Base-by-base conservation (phyloP, 257 asterid species). In the Lantana camara region DNA sequence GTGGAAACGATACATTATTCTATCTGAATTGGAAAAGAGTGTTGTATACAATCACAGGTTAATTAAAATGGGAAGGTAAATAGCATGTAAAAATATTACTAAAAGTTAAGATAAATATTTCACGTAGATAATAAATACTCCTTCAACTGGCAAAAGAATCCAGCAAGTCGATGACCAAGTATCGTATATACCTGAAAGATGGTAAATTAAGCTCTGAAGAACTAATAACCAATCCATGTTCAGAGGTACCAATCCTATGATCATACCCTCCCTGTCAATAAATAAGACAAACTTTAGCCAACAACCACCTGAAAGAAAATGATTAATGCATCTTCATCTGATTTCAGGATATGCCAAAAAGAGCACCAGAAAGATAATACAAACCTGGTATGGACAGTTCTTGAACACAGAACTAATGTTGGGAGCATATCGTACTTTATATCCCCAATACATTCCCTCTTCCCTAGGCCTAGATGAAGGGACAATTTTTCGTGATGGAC, bases 391-490 rank as follows among this genome's bases (percentile, higher is more conserved):
- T 0, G 96, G 96, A 83, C 96, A 82, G 58, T 82, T 75, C 71
- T 82, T 84, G 74, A 94, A 83, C 12, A 86, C 87, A 22, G 95
- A 82, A 72, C 89, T 90, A 71, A 88, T 79, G 69, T 88, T 90
- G n/a, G 95, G 48, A 73, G 99, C 97, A 72, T 90, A 94, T 61
- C 96, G 82, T 51, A 88, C 95, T 65, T 72, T 82, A 72, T 86
- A 94, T 47, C 99, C 99, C 99, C 99, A 94, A 71, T 88, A 94
- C 85, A 78, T 86, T 56, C 93, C 93, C 16, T 87, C 96, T 66
- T 88, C 90, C 67, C 78, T 76, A 45, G 95, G 97, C 74, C 79
- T 84, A 58, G 96, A 84, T 70, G 90, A 75, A 72, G 96, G 82
- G 70, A 94, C 99, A 58, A 83, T 75, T 75, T 84, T 81, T 57